Conservation (phyloP, 768 basidiomycete genomes). For the Agrocybe pediades region DNA sequence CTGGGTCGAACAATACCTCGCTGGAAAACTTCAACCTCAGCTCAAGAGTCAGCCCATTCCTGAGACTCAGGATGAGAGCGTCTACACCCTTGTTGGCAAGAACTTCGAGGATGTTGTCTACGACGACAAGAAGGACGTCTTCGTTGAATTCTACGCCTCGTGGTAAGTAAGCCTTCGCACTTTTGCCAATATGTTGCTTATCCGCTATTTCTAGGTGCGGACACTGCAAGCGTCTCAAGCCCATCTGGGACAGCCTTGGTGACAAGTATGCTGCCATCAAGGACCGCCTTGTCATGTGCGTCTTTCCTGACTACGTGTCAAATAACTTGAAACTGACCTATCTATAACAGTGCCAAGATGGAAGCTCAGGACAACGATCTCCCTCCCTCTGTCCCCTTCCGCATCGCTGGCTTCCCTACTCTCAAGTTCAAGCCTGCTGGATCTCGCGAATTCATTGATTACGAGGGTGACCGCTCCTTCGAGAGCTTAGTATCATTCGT, state of each 20-base stretch:
- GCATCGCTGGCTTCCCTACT: slow-evolving; percentile 88
- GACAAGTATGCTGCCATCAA: slow-evolving; percentile 79
- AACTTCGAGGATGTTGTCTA: slow-evolving; percentile 86
- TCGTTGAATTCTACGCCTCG: slow-evolving; percentile 95
- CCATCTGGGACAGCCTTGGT: slow-evolving; percentile 89
- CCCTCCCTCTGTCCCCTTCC: slow-evolving; percentile 86
- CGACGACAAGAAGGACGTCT: slow-evolving; percentile 91
- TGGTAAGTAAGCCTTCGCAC: slow-evolving; percentile 59
- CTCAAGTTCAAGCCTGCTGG: slow-evolving; percentile 97
- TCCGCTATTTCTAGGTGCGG: slow-evolving; percentile 61
- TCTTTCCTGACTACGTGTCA: slow-evolving; percentile 5
- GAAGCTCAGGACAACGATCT: slow-evolving; percentile 97
- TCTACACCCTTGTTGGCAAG: slow-evolving; percentile 83
- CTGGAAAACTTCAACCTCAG: slow-evolving; percentile 74
- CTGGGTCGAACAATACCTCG: slow-evolving; percentile 66
- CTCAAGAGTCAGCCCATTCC: slow-evolving; percentile 93
- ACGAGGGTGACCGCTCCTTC: slow-evolving; percentile 88
- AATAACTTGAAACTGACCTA: slow-evolving; percentile 12
- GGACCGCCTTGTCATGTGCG: slow-evolving; percentile 79
- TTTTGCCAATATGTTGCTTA: slow-evolving; percentile 1
- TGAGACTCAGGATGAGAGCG: slow-evolving; percentile 77
- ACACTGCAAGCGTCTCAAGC: slow-evolving; percentile 96
- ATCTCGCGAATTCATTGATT: slow-evolving; percentile 83
- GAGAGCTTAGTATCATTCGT: slow-evolving; percentile 86
- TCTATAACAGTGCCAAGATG: slow-evolving; percentile 77